Evolutionary conservation across 2,329 filamentous ascomycete species (phyloP).

Genomic region (Colletotrichum euphorbiae): DNA sequence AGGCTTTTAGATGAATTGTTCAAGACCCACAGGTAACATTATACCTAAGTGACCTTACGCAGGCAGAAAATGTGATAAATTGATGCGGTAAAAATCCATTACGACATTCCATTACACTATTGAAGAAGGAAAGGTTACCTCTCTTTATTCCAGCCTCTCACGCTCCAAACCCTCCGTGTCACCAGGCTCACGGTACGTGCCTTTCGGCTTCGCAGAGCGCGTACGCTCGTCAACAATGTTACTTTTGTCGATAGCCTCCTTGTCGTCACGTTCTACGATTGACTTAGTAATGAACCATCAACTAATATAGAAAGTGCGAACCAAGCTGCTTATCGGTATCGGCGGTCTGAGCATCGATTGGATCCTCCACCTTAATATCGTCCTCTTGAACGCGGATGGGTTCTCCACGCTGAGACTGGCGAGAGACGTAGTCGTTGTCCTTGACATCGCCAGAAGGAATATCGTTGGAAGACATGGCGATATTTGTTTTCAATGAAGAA

Average conservation of each 20-base stretch:
- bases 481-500: not conserved
- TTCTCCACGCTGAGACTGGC: slow-evolving; percentile 44
- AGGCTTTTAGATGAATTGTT: too few species aligned
- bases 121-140: too few species aligned
- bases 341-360: slow-evolving; percentile 46
- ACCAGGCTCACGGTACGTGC: slow-evolving; percentile 49
- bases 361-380: slow-evolving; percentile 48
- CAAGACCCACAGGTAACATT: too few species aligned
- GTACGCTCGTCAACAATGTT: slow-evolving; percentile 53
- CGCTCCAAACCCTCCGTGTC: slow-evolving; percentile 47
- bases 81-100: too few species aligned
- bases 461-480: slow-evolving; percentile 34
- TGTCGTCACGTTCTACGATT: slow-evolving; percentile 49
- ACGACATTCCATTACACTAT: too few species aligned
- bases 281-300: too few species aligned
- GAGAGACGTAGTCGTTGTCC: slow-evolving; percentile 48
- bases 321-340: slow-evolving; percentile 52
- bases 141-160: slow-evolving; percentile 1
- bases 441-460: slow-evolving; percentile 22
- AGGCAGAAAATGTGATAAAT: too few species aligned
- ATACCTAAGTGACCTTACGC: too few species aligned
- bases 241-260: slow-evolving; percentile 51
- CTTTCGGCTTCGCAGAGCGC: slow-evolving; percentile 45
- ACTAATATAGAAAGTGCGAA: slow-evolving; percentile 23
- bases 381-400: slow-evolving; percentile 50